Percentiles rank a stretch among this genome's conserved stretches.
Conservation (phyloP, 1,284 basidiomycete genomes). For the Boletus mariae region DNA sequence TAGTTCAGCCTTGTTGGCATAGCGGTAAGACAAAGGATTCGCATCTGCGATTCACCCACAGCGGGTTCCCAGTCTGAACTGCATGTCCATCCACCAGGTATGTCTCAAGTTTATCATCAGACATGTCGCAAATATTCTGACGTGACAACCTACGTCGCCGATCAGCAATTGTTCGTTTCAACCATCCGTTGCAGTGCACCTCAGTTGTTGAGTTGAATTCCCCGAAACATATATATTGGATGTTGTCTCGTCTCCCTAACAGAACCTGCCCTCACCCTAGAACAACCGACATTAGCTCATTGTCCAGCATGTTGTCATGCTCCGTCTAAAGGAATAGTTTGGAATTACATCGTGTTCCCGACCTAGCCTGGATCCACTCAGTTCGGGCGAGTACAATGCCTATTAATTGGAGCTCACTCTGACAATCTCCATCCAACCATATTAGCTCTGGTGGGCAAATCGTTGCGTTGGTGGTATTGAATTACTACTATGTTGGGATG, state of each 20-base stretch:
- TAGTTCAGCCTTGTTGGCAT: conserved; percentile 22
- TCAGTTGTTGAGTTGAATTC: background rate
- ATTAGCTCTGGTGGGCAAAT: too few relatives aligned
- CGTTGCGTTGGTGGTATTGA: too few relatives aligned
- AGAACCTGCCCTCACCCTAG: too few relatives aligned
- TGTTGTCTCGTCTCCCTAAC: background rate
- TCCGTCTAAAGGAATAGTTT: too few relatives aligned
- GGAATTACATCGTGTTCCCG: too few relatives aligned
- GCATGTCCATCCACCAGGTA: background rate
- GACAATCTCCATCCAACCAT: too few relatives aligned
- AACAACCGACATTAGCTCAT: too few relatives aligned
- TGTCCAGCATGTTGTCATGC: too few relatives aligned
- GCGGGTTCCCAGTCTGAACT: conserved; percentile 5
- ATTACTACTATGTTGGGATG: too few relatives aligned
- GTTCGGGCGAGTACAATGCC: too few relatives aligned
- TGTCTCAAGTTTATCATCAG: background rate
- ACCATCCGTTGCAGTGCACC: background rate
- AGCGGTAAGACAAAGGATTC: conserved; percentile 18
- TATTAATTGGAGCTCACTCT: too few relatives aligned
- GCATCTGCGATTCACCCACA: conserved; percentile 16
- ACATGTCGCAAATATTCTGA: conserved; percentile 4
- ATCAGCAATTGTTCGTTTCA: conserved; percentile 5
- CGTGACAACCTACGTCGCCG: background rate
- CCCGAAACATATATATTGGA: background rate
- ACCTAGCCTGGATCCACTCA: too few relatives aligned